Conservation (phyloP, 148 eudicot species). For the Oxyria digyna region DNA sequence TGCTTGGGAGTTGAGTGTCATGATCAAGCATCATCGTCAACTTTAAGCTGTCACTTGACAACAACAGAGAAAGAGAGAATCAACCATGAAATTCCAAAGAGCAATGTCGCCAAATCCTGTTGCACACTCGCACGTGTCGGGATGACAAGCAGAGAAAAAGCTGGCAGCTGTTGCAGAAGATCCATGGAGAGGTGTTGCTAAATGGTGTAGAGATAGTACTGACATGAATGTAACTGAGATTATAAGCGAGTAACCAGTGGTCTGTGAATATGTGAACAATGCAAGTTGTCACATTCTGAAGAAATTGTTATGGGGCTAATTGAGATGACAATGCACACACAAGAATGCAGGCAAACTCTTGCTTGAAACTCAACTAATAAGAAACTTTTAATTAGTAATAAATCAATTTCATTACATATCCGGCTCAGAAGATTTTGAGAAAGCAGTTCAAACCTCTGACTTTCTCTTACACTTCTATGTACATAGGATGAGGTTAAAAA, state of each 20-base stretch:
- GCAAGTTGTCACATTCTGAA: background rate
- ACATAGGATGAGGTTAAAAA: slow-evolving; percentile 1
- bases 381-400: background rate
- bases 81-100: background rate
- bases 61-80: background rate
- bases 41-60: too few species aligned
- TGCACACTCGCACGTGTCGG: too few species aligned
- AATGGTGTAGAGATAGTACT: background rate
- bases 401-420: background rate
- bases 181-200: slow-evolving; percentile 44
- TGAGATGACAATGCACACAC: background rate
- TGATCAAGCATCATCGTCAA: background rate
- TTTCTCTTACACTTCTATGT: slow-evolving; percentile 4
- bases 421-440: background rate
- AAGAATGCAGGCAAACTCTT: background rate
- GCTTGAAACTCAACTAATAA: background rate
- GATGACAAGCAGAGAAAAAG: too few species aligned
- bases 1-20: background rate
- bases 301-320: background rate
- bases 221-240: slow-evolving; percentile 27
- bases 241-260: slow-evolving; percentile 29
- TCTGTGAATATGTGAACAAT: background rate
- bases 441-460: background rate
- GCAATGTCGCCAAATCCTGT: background rate
- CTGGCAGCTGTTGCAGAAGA: slow-evolving; percentile 39